Percentiles rank a stretch among this genome's conserved stretches.
Conservation (phyloP, 2,329 filamentous ascomycete species). For the Trichoderma oligosporum region DNA sequence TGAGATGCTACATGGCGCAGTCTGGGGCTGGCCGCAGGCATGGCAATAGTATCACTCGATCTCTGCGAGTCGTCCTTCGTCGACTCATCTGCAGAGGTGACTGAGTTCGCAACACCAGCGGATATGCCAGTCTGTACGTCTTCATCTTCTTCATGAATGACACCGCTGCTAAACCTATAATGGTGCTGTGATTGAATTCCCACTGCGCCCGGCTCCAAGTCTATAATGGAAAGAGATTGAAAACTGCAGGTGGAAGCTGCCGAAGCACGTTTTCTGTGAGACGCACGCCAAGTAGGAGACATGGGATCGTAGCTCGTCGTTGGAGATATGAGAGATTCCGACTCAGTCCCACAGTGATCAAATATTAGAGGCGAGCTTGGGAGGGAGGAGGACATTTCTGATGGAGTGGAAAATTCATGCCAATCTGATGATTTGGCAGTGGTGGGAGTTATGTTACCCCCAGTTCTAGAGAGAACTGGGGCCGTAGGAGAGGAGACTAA, state of each 20-base stretch:
- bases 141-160: conserved; percentile 40
- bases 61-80: conserved; percentile 32
- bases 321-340: conserved; percentile 78
- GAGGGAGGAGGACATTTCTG: conserved; percentile 68
- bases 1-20: conserved; percentile 71
- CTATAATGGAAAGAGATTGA: conserved; percentile 37
- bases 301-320: conserved; percentile 69
- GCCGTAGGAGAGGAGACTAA: conserved; percentile 38
- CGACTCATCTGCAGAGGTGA: conserved; percentile 9
- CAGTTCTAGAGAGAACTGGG: conserved; percentile 40
- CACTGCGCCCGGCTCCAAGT: conserved; percentile 30
- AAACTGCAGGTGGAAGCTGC: conserved; percentile 53
- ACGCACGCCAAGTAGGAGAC: conserved; percentile 54
- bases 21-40: conserved; percentile 35
- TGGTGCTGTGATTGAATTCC: conserved; percentile 23
- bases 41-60: conserved; percentile 29
- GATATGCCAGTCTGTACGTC: conserved; percentile 26
- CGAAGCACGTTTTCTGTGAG: conserved; percentile 54
- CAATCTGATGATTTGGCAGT: conserved; percentile 50
- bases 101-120: neutral
- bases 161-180: conserved; percentile 27
- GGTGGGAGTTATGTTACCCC: conserved; percentile 50
- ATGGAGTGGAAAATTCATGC: conserved; percentile 45
- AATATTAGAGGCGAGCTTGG: conserved; percentile 83
- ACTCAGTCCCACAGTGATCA: conserved; percentile 55